A percentile compares a stretch with the other conserved stretches of the same genome.
Evolutionary conservation across 306 rosid genomes (phyloP).

Genomic region (Cicer yamashitae): DNA sequence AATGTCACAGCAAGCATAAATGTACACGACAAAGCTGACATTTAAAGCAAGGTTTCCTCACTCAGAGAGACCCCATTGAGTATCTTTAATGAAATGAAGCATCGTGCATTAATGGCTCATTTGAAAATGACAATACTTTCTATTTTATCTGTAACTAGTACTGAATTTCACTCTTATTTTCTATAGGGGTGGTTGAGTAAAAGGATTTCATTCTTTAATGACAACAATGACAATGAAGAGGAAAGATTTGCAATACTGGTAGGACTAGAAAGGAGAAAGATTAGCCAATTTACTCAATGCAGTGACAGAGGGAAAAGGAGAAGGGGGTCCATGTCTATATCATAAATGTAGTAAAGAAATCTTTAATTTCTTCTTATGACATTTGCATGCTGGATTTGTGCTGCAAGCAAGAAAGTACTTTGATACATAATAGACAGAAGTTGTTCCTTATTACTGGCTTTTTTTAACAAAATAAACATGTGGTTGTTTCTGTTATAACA

Average conservation of each 20-base stretch:
- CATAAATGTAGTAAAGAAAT: constrained; percentile 44
- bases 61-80: constrained; percentile 53
- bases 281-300: constrained; percentile 33
- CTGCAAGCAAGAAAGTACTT: constrained; percentile 47
- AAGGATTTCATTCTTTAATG: constrained; percentile 10
- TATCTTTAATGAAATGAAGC: constrained; percentile 46
- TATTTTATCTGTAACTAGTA: constrained; percentile 36
- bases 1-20: constrained; percentile 55
- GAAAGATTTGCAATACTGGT: constrained; percentile 32
- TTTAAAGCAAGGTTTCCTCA: constrained; percentile 44
- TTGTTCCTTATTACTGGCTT: constrained; percentile 5
- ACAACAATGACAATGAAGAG: constrained; percentile 15
- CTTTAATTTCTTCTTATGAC: constrained; percentile 43
- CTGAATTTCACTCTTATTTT: constrained; percentile 36
- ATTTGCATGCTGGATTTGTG: constrained; percentile 49
- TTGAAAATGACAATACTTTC: constrained; percentile 24
- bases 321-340: constrained; percentile 42
- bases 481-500: too few relatives aligned
- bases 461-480: background rate
- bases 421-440: constrained; percentile 38
- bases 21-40: constrained; percentile 48
- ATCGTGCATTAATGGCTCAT: constrained; percentile 39
- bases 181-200: constrained; percentile 19
- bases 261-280: constrained; percentile 18
- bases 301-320: constrained; percentile 17